Evolutionary conservation across 1,284 basidiomycete genomes (phyloP).

Genomic region (Cryptococcus sp.): DNA sequence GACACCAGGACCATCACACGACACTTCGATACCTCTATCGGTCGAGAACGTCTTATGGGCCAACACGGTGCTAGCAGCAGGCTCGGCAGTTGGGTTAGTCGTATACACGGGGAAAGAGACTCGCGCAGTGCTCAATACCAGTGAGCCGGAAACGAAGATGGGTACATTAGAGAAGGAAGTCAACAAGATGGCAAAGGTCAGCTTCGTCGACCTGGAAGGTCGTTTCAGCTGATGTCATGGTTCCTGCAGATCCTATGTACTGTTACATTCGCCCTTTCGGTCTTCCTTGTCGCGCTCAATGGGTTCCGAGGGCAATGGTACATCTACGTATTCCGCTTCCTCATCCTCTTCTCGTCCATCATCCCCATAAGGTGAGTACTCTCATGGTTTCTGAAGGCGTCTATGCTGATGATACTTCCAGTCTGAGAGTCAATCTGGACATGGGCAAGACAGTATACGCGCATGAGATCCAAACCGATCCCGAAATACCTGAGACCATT

Average conservation of each 20-base stretch:
- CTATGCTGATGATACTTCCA: slow-evolving; percentile 44
- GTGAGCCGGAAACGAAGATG: slow-evolving; percentile 92
- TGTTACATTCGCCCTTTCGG: slow-evolving; percentile 87
- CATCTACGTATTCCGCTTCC: slow-evolving; percentile 92
- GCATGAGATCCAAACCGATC: slow-evolving; percentile 89
- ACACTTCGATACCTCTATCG: slow-evolving; percentile 74
- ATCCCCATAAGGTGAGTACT: slow-evolving; percentile 89
- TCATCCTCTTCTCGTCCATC: slow-evolving; percentile 97
- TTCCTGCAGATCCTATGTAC: slow-evolving; percentile 77
- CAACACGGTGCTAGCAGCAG: slow-evolving; percentile 95
- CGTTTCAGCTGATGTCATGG: slow-evolving; percentile 3
- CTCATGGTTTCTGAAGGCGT: background rate
- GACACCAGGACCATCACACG: slow-evolving; percentile 57
- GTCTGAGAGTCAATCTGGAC: slow-evolving; percentile 95
- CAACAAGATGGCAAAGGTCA: slow-evolving; percentile 89
- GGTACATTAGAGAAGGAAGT: slow-evolving; percentile 93
- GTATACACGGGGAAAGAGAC: slow-evolving; percentile 95
- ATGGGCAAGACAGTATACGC: slow-evolving; percentile 99
- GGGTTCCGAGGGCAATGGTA: slow-evolving; percentile 96
- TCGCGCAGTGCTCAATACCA: slow-evolving; percentile 98
- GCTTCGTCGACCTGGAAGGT: too few relatives aligned
- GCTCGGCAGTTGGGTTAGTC: slow-evolving; percentile 87
- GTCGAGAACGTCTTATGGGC: slow-evolving; percentile 97
- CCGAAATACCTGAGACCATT: slow-evolving; percentile 90
- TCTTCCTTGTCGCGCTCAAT: slow-evolving; percentile 91